Conservation (phyloP, 129 eudicot genomes). For the Saussurea involucrata region DNA sequence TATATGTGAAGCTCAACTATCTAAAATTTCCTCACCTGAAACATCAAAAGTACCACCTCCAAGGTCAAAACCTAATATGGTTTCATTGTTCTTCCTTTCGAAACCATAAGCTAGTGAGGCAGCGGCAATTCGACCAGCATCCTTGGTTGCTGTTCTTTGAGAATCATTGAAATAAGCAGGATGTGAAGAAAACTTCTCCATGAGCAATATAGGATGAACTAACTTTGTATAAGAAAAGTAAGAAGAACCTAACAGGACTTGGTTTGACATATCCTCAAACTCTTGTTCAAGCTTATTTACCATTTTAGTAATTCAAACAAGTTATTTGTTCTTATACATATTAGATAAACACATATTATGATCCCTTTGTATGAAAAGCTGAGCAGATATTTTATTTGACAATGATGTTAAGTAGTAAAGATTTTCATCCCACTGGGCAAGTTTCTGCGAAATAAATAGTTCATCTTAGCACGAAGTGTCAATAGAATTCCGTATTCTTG, state of each 20-base stretch:
- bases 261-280: neutral
- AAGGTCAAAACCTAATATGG: slow-evolving; percentile 87
- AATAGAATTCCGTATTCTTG: neutral
- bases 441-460: neutral
- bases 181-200: neutral
- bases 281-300: neutral
- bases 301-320: neutral
- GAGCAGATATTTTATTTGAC: neutral
- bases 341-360: neutral
- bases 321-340: neutral
- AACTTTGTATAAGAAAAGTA: neutral
- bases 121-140: slow-evolving; percentile 97
- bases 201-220: neutral
- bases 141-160: slow-evolving; percentile 94
- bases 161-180: slow-evolving; percentile 86
- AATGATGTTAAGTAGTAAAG: neutral
- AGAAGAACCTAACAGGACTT: neutral
- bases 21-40: slow-evolving; percentile 51
- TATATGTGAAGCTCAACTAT: neutral
- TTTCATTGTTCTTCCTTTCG: slow-evolving; percentile 90
- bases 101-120: slow-evolving; percentile 95
- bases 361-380: neutral
- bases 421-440: neutral
- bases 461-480: neutral
- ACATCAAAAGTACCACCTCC: slow-evolving; percentile 99